Percentiles rank a stretch among this genome's conserved stretches.
Evolutionary conservation across 2,329 filamentous ascomycete genomes (phyloP).

Genomic region (Fusarium kyushuense): DNA sequence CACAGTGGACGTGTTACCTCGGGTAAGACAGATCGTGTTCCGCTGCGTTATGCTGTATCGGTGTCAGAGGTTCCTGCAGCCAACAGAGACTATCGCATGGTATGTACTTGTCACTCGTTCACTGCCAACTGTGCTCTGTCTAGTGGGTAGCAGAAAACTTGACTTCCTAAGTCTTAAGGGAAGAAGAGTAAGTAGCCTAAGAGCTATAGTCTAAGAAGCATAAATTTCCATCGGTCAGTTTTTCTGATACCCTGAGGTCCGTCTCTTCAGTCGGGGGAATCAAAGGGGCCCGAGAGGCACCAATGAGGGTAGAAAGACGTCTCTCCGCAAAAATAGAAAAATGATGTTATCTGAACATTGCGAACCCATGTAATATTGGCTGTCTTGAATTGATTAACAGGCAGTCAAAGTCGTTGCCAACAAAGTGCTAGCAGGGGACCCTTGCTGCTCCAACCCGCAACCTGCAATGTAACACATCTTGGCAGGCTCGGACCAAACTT

Average conservation of each 20-base stretch:
- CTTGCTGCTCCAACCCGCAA: constrained; percentile 6
- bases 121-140: constrained; percentile 11
- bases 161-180: too few species aligned
- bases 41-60: neutral
- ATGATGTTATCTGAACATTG: neutral
- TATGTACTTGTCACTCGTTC: neutral
- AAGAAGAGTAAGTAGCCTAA: too few species aligned
- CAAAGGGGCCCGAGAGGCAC: neutral
- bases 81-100: neutral
- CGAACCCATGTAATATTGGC: neutral
- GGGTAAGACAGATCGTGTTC: neutral
- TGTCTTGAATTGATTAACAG: neutral
- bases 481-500: constrained; percentile 6
- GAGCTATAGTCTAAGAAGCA: too few species aligned
- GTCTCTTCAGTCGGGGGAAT: constrained; percentile 17
- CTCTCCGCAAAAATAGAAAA: neutral
- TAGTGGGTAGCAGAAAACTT: too few species aligned
- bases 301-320: neutral
- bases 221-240: too few species aligned
- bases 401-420: neutral
- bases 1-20: neutral
- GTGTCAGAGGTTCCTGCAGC: neutral
- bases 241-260: too few species aligned
- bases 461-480: constrained; percentile 20
- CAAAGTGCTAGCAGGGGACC: neutral